Conservation (phyloP, 192 early-diverging fungal genomes). For the Coemansia sp. region DNA sequence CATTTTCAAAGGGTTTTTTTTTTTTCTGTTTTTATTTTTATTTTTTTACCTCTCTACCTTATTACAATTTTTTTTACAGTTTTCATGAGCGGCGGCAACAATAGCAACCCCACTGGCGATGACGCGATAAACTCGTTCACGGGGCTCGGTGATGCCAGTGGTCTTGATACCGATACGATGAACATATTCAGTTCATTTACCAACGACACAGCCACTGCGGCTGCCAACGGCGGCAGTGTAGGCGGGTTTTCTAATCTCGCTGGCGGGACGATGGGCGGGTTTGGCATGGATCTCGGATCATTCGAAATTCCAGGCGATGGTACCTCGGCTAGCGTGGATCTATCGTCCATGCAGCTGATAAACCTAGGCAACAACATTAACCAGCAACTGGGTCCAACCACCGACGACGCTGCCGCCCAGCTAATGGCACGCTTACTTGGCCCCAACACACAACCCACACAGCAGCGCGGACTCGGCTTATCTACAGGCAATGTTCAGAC, state of each 20-base stretch:
- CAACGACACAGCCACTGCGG: slow-evolving; percentile 23
- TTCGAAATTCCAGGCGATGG: slow-evolving; percentile 22
- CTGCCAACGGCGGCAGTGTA: neutral
- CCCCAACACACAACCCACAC: slow-evolving; percentile 8
- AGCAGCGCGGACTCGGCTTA: slow-evolving; percentile 3
- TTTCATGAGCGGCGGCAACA: slow-evolving; percentile 17
- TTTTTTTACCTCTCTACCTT: neutral
- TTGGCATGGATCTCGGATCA: slow-evolving; percentile 37
- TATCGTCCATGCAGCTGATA: slow-evolving; percentile 48
- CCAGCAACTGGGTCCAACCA: slow-evolving; percentile 2
- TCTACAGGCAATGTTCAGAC: neutral
- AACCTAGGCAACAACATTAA: slow-evolving; percentile 15
- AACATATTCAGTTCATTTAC: slow-evolving; percentile 48
- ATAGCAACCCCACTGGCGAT: slow-evolving; percentile 10
- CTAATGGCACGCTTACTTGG: slow-evolving; percentile 41
- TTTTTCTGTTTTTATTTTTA: neutral
- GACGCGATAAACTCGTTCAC: slow-evolving; percentile 35
- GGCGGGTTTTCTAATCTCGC: slow-evolving; percentile 19
- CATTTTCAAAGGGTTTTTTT: neutral
- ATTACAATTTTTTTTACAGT: neutral
- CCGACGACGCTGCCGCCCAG: slow-evolving; percentile 28
- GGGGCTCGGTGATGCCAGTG: slow-evolving; percentile 26
- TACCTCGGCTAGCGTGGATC: slow-evolving; percentile 17
- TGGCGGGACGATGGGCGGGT: slow-evolving; percentile 29
- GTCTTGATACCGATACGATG: slow-evolving; percentile 32